Evolutionary conservation across 129 eudicot species (phyloP), one percentile per base, ranked within the genome.

Genomic region (Pittosporum tobira): DNA sequence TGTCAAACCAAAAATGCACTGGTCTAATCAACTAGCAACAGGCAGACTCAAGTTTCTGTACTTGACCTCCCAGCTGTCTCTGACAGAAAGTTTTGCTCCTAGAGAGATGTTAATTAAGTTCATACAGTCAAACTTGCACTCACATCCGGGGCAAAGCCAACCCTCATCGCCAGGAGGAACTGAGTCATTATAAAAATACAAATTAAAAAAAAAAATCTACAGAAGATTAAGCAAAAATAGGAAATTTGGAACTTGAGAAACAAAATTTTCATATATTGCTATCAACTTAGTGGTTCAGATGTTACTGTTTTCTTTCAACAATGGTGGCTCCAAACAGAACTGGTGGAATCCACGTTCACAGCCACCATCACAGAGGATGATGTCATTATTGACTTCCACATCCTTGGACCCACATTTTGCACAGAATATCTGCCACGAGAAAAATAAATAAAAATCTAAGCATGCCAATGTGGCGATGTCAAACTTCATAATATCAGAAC

Each of bases 311-410:
- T 86, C 89, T 75, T 84, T 83, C 72, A 74, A 60, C 57, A 91
- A 67, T 48, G 95, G 95, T 45, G 98, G 98, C 6, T 78, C 75
- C 71, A 91, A 64, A 75, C 98, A 91, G 57, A 75, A 86, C 68
- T 91, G 98, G 80, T 91, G 98, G 50, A 91, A 91, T 61, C 98
- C 98, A 59, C 98, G 94, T 47, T 91, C 94, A 78, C 98, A 91
- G 5, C 67, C 64, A 28, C 98, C 98, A 74, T 91, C 98, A 42
- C 98, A 91, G 4, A 91, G 95, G 48, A 91, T 83, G 65, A 91
- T 91, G 67, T 91, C 98, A 59, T 91, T 83, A 55, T 79, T 86
- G 53, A 70, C 66, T 19, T 68, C 42, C 67, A 91, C 65, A 22
- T 91, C 98, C 65, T 71, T 71, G 6, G 76, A 75, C 26, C 87